Percentiles rank a stretch among this genome's conserved stretches.
These are phyloP conservation scores for Scenedesmus sp. DNA, from an alignment of 163 green algal genomes.

Conservation along the genomic window DNA sequence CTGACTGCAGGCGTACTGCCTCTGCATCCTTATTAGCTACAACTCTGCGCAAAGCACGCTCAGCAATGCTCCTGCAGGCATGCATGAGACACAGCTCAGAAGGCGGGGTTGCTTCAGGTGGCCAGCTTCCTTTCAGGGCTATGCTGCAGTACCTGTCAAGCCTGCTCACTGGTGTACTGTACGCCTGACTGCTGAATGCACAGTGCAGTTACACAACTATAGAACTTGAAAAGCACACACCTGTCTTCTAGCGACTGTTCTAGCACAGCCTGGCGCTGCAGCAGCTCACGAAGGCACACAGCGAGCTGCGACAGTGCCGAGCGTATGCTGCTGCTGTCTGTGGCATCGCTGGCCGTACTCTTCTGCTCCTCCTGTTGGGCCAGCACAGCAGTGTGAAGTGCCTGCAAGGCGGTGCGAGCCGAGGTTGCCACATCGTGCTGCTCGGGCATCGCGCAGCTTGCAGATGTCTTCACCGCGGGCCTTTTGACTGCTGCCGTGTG, in stretches of 20 bases:
- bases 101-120: not conserved
- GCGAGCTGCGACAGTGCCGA: not conserved
- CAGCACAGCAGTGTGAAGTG: conserved; percentile 12
- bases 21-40: conserved; percentile 58
- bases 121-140: not conserved
- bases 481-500: not conserved
- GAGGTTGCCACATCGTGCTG: not conserved
- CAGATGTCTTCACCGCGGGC: not conserved
- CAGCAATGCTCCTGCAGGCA: conserved; percentile 43
- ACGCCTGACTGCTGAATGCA: not conserved
- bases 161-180: too few species aligned
- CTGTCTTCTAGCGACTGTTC: conserved; percentile 5
- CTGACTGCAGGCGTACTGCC: conserved; percentile 49
- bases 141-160: not conserved
- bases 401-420: not conserved
- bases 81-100: not conserved
- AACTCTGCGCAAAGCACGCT: conserved; percentile 48
- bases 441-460: not conserved
- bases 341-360: not conserved
- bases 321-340: not conserved
- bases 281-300: not conserved
- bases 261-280: conserved; percentile 22
- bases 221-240: not conserved
- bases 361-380: not conserved
- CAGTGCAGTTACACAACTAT: too few species aligned